Conservation (phyloP, 225 moss, liverwort and hornwort species). For the Marchantia polymorpha region DNA sequence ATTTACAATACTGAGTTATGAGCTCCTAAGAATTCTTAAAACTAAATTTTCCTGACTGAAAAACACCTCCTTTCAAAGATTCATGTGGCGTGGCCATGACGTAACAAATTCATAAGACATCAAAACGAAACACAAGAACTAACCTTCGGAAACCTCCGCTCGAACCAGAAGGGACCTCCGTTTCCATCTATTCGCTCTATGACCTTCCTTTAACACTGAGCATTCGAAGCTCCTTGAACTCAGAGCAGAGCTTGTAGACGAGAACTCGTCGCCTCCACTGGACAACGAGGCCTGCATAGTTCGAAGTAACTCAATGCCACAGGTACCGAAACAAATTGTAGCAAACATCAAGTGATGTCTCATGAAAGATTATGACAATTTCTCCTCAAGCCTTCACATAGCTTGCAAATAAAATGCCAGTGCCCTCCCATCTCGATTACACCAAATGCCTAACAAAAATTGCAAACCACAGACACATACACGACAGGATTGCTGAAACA, state of each 20-base stretch:
- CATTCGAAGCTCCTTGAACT: background rate
- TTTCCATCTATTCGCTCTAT: background rate
- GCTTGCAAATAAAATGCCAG: background rate
- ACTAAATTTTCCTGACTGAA: too few species aligned
- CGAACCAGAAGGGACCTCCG: background rate
- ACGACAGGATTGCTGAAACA: background rate
- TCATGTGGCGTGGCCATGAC: background rate
- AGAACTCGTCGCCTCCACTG: background rate
- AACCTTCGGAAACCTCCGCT: slow-evolving; percentile 16
- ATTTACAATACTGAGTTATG: too few species aligned
- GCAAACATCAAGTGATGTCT: background rate
- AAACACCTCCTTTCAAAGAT: background rate
- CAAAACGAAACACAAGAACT: background rate
- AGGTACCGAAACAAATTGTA: background rate
- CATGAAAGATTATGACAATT: background rate
- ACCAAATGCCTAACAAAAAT: too few species aligned
- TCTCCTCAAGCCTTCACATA: background rate
- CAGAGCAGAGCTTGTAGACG: background rate
- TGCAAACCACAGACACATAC: too few species aligned
- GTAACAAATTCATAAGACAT: background rate
- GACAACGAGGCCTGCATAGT: slow-evolving; percentile 1
- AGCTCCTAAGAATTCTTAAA: too few species aligned
- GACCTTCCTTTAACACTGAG: background rate
- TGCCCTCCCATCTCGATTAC: background rate
- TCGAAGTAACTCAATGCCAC: background rate